Percentiles rank a stretch among this genome's conserved stretches.
phyloP scores from a whole-genome alignment of 768 basidiomycete genomes.

The Russula earlei region DNA sequence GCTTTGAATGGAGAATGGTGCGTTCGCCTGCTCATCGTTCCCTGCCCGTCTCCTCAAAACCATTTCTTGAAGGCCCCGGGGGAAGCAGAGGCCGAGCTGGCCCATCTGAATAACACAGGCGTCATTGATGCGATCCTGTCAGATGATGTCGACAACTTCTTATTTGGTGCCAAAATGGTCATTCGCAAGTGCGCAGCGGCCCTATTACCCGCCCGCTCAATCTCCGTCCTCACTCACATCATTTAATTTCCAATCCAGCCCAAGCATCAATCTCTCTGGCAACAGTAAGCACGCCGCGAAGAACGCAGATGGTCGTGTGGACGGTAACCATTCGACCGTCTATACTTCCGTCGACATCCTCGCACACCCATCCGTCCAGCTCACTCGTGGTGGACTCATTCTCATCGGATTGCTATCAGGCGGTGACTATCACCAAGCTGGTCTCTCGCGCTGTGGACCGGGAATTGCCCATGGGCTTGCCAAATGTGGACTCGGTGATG shows the following conservation, averaged over 20 bases:
- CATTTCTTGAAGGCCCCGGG: constrained; percentile 62
- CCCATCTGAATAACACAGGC: constrained; percentile 72
- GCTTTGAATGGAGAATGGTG: constrained; percentile 68
- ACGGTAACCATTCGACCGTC: constrained; percentile 55
- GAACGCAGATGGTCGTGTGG: constrained; percentile 59
- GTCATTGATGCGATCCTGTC: constrained; percentile 83
- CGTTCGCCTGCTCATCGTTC: constrained; percentile 20
- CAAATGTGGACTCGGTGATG: constrained; percentile 70
- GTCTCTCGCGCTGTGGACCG: constrained; percentile 57
- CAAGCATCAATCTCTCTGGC: constrained; percentile 63
- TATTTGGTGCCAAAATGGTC: constrained; percentile 79
- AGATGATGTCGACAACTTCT: constrained; percentile 88
- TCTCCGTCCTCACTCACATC: not conserved
- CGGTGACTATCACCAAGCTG: constrained; percentile 78
- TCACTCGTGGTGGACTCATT: constrained; percentile 59
- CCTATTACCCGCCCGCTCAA: not conserved
- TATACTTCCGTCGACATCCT: constrained; percentile 33
- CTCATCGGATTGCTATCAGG: constrained; percentile 81
- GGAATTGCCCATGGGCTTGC: constrained; percentile 72
- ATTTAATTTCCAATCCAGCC: constrained; percentile 30
- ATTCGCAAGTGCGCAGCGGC: constrained; percentile 60
- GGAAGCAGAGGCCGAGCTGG: constrained; percentile 91
- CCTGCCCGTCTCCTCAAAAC: constrained; percentile 18
- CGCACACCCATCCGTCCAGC: constrained; percentile 40
- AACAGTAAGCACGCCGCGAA: constrained; percentile 54